A percentile compares a stretch with the other conserved stretches of the same genome.
These are phyloP conservation scores for Zoysia pacifica DNA, from an alignment of 176 grass and related monocot genomes.

Conservation along the genomic window DNA sequence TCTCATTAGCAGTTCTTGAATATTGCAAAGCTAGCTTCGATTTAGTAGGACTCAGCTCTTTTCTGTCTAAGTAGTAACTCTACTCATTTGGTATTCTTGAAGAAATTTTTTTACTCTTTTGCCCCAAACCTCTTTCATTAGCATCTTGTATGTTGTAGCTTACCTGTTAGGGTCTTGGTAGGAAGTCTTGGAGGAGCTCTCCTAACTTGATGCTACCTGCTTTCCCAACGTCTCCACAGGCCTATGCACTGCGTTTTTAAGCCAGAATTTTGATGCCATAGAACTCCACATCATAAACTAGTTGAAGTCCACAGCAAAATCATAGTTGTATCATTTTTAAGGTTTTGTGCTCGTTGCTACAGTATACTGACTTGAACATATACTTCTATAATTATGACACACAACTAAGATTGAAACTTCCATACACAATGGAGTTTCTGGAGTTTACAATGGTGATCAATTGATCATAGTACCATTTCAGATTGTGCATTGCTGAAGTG, in stretches of 20 bases:
- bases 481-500: neutral
- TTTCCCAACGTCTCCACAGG: neutral
- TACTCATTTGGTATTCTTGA: neutral
- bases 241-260: neutral
- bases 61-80: neutral
- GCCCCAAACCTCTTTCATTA: neutral
- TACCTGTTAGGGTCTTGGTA: neutral
- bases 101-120: neutral
- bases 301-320: no score
- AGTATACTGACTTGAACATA: neutral
- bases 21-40: constrained; percentile 4
- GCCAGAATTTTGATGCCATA: neutral
- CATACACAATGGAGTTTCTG: neutral
- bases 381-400: no score
- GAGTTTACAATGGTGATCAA: neutral
- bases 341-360: no score
- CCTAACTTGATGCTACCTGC: constrained; percentile 11
- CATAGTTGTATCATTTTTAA: no score
- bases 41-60: neutral
- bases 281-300: neutral
- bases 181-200: constrained; percentile 7
- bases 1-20: constrained; percentile 2
- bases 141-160: neutral
- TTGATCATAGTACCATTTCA: neutral
- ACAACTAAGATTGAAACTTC: constrained; percentile 5